Conservation (phyloP, 371 early-diverging fungal genomes). For the Conidiobolus incongruus region DNA sequence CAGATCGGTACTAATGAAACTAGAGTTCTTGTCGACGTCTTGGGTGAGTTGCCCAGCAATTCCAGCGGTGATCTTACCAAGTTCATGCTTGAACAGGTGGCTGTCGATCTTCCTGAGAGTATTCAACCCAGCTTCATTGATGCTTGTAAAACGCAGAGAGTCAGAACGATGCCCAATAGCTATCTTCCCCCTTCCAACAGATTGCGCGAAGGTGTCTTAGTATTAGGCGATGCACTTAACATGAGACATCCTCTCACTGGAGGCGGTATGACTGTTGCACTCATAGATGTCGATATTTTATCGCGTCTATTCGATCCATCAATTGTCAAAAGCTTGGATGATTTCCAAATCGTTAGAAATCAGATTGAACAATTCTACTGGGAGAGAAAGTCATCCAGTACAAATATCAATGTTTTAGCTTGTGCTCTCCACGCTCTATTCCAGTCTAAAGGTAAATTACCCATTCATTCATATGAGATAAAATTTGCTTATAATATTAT, state of each 20-base stretch:
- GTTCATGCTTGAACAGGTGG: constrained; percentile 31
- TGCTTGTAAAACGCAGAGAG: constrained; percentile 44
- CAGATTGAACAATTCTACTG: constrained; percentile 43
- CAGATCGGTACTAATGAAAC: constrained; percentile 77
- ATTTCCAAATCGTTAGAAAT: constrained; percentile 22
- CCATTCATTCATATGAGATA: not conserved
- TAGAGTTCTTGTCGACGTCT: constrained; percentile 79
- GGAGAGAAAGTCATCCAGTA: constrained; percentile 45
- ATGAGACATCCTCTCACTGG: constrained; percentile 90
- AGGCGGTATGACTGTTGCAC: constrained; percentile 83
- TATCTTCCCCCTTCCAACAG: constrained; percentile 60
- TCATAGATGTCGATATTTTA: constrained; percentile 64
- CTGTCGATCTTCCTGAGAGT: constrained; percentile 44
- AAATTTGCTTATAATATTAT: not conserved
- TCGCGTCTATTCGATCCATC: constrained; percentile 19
- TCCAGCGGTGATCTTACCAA: constrained; percentile 22
- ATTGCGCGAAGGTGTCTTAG: constrained; percentile 36
- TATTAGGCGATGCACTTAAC: constrained; percentile 85
- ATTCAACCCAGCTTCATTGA: constrained; percentile 29
- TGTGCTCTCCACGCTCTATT: constrained; percentile 73
- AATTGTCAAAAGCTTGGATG: constrained; percentile 10
- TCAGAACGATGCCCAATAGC: constrained; percentile 76
- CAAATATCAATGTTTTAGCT: constrained; percentile 74
- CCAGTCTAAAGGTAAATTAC: constrained; percentile 32
- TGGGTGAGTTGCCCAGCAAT: constrained; percentile 56